Evolutionary conservation across 2,329 filamentous ascomycete genomes (phyloP).

Genomic region (Colletotrichum acutatum): DNA sequence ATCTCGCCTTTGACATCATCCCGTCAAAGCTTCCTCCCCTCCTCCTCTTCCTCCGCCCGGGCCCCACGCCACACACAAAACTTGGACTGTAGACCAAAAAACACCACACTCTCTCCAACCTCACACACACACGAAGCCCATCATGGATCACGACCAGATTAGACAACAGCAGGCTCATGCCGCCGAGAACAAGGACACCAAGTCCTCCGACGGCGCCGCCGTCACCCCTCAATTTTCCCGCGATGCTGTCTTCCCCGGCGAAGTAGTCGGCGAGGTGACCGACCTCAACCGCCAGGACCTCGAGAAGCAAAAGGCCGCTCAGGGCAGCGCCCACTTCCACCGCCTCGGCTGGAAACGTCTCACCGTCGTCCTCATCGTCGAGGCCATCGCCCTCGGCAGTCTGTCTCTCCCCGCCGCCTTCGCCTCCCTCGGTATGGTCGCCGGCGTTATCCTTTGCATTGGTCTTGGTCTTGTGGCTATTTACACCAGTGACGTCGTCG

Average conservation of each 20-base stretch:
- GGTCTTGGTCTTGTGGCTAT: conserved; percentile 51
- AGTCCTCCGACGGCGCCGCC: conserved; percentile 18
- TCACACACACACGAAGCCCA: not conserved
- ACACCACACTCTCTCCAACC: not conserved
- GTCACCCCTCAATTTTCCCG: conserved; percentile 35
- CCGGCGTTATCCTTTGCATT: conserved; percentile 49
- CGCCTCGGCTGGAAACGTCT: conserved; percentile 68
- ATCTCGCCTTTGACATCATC: not conserved
- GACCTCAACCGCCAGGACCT: conserved; percentile 48
- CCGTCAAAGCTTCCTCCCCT: not conserved
- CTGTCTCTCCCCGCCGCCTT: conserved; percentile 63
- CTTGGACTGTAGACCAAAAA: no score
- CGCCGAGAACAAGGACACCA: conserved; percentile 29
- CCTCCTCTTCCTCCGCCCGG: not conserved
- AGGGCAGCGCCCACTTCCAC: conserved; percentile 61
- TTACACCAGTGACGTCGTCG: conserved; percentile 53
- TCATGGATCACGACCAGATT: conserved; percentile 36
- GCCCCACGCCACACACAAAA: conserved; percentile 6
- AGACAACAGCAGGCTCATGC: conserved; percentile 5
- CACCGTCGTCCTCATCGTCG: conserved; percentile 65
- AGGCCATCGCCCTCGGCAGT: conserved; percentile 65
- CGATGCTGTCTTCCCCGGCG: conserved; percentile 39
- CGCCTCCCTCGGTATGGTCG: conserved; percentile 63
- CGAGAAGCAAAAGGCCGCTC: conserved; percentile 58
- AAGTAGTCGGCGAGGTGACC: conserved; percentile 41